Conservation (phyloP, 805 yeast genomes). For the Hanseniaspora pseudoguilliermondii region DNA sequence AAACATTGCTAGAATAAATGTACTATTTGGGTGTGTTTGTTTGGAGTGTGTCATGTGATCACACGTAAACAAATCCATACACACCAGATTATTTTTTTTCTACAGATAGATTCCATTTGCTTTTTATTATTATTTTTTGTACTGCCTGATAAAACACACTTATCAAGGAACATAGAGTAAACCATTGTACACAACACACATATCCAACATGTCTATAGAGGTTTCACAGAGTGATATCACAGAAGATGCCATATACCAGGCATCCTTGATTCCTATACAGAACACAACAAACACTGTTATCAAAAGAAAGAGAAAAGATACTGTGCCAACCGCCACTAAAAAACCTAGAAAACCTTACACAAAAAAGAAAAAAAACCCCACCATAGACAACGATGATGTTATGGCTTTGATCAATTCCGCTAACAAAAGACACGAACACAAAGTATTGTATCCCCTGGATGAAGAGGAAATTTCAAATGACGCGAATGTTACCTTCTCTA, state of each 20-base stretch:
- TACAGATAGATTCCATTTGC: too few relatives aligned
- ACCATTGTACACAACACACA: too few relatives aligned
- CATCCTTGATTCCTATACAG: neutral
- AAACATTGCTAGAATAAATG: neutral
- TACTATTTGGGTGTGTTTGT: neutral
- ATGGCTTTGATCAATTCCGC: neutral
- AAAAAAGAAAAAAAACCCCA: slow-evolving; percentile 10
- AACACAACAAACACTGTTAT: slow-evolving; percentile 9
- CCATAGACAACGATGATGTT: slow-evolving; percentile 1
- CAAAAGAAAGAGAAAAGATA: slow-evolving; percentile 19
- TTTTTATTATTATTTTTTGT: too few relatives aligned
- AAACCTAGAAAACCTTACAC: slow-evolving; percentile 13
- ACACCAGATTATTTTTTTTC: neutral
- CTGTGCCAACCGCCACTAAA: slow-evolving; percentile 4
- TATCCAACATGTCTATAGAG: neutral
- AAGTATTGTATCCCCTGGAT: neutral
- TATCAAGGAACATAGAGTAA: too few relatives aligned
- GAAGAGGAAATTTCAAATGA: slow-evolving; percentile 1
- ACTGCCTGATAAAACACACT: too few relatives aligned
- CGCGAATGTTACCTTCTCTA: neutral
- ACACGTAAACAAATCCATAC: neutral
- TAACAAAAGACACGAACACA: slow-evolving; percentile 1
- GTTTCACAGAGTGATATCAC: neutral
- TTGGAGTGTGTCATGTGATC: neutral
- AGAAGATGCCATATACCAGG: neutral